Evolutionary conservation across 805 yeast genomes (phyloP).

Genomic region (Danielia oregonensis): DNA sequence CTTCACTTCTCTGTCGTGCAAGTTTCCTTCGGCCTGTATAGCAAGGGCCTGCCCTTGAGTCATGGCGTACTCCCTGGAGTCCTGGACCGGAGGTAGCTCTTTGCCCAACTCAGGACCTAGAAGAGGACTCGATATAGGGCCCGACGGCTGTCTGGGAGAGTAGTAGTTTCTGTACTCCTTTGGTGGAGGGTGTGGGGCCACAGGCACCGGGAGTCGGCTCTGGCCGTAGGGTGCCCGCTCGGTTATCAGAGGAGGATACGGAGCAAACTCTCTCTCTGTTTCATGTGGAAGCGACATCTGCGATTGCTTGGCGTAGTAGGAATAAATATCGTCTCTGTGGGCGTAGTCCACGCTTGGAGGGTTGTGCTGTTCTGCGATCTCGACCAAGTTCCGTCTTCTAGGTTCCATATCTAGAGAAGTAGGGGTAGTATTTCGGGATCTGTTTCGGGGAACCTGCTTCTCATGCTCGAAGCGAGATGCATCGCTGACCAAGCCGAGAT

Average conservation of each 20-base stretch:
- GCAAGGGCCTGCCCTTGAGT: conserved; percentile 1
- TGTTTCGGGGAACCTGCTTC: conserved; percentile 18
- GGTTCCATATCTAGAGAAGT: conserved; percentile 5
- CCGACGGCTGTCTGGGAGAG: conserved; percentile 4
- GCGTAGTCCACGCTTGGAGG: background rate
- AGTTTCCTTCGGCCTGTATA: background rate
- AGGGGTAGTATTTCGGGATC: conserved; percentile 33
- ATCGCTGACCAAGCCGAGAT: conserved; percentile 28
- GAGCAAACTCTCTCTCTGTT: conserved; percentile 11
- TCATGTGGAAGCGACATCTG: background rate
- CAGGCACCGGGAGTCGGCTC: conserved; percentile 1
- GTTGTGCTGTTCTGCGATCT: conserved; percentile 3
- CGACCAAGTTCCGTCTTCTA: conserved; percentile 7
- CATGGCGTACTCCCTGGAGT: conserved; percentile 14
- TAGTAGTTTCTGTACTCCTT: conserved; percentile 5
- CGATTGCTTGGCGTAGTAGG: background rate
- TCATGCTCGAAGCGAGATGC: conserved; percentile 31
- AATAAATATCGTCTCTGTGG: background rate
- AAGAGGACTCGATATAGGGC: background rate
- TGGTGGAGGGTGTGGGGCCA: conserved; percentile 11
- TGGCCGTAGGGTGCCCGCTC: background rate
- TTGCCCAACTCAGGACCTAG: background rate
- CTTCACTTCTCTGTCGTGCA: background rate
- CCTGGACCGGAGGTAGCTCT: conserved; percentile 23
- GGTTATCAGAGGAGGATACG: conserved; percentile 13